Evolutionary conservation across 2,329 filamentous ascomycete species (phyloP).

Genomic region (Ceratocystiopsis sp.): DNA sequence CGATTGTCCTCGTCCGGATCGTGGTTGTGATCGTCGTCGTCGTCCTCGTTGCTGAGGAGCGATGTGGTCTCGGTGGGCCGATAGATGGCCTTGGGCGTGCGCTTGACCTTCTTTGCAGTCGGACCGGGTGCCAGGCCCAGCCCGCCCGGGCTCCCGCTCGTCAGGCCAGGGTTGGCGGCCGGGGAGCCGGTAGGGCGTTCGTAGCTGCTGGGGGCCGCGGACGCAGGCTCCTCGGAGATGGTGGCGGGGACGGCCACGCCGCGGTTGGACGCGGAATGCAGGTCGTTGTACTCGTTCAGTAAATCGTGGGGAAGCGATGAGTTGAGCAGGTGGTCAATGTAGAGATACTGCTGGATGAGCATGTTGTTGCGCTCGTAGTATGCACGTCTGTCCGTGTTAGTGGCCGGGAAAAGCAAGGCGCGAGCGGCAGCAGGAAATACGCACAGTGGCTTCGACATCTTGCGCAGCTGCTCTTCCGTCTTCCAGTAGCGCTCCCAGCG

Average conservation of each 20-base stretch:
- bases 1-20: slow-evolving; percentile 23
- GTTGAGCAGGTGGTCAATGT: slow-evolving; percentile 80
- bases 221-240: slow-evolving; percentile 48
- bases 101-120: slow-evolving; percentile 40
- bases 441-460: slow-evolving; percentile 51
- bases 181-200: slow-evolving; percentile 11
- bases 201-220: slow-evolving; percentile 5
- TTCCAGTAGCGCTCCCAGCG: slow-evolving; percentile 80
- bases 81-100: slow-evolving; percentile 77
- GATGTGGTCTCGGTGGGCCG: slow-evolving; percentile 54
- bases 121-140: no score
- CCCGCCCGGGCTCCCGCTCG: neutral
- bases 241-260: slow-evolving; percentile 50
- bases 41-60: slow-evolving; percentile 31
- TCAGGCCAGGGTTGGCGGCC: neutral
- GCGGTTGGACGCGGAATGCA: slow-evolving; percentile 36
- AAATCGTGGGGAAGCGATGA: slow-evolving; percentile 84
- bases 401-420: no score
- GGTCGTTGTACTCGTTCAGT: slow-evolving; percentile 71
- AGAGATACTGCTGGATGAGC: slow-evolving; percentile 79
- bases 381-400: slow-evolving; percentile 26
- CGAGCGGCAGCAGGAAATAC: no score
- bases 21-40: slow-evolving; percentile 28
- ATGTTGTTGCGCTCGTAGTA: slow-evolving; percentile 87
- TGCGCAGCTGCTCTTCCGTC: slow-evolving; percentile 53